Conservation (phyloP, 495 filamentous ascomycete species). For the Penicillium manginii region DNA sequence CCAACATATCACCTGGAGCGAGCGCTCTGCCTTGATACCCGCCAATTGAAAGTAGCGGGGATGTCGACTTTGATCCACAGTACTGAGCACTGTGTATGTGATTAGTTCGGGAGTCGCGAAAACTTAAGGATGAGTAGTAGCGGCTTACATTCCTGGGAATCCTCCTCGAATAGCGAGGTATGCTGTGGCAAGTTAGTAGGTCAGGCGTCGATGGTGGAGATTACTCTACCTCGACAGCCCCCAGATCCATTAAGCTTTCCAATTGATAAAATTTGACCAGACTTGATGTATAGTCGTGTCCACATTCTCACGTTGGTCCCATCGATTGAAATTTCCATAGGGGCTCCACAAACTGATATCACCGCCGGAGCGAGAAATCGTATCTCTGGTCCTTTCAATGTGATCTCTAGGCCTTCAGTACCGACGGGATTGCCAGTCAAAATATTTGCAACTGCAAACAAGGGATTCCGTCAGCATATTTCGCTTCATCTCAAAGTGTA, state of each 20-base stretch:
- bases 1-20: conserved; percentile 54
- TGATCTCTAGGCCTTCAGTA: conserved; percentile 61
- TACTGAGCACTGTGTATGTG: conserved; percentile 38
- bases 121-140: too few relatives aligned
- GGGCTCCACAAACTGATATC: conserved; percentile 58
- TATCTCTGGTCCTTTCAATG: conserved; percentile 60
- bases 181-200: not conserved
- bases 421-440: conserved; percentile 59
- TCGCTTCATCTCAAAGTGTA: too few relatives aligned
- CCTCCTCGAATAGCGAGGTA: conserved; percentile 65
- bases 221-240: conserved; percentile 2
- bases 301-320: conserved; percentile 54
- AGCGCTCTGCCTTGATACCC: conserved; percentile 62
- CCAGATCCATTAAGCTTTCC: conserved; percentile 52
- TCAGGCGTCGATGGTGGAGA: too few relatives aligned
- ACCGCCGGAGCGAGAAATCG: conserved; percentile 53
- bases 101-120: too few relatives aligned
- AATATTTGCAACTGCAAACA: conserved; percentile 42
- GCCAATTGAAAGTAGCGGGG: conserved; percentile 58
- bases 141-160: conserved; percentile 46
- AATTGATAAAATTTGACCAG: conserved; percentile 58
- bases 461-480: too few relatives aligned
- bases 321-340: conserved; percentile 52
- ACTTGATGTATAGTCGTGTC: conserved; percentile 51
- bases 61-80: conserved; percentile 63